A percentile compares a stretch with the other conserved stretches of the same genome.
These are phyloP conservation scores for Allantophomopsis cytisporea DNA, from an alignment of 2,329 filamentous ascomycete genomes.

Conservation along the genomic window DNA sequence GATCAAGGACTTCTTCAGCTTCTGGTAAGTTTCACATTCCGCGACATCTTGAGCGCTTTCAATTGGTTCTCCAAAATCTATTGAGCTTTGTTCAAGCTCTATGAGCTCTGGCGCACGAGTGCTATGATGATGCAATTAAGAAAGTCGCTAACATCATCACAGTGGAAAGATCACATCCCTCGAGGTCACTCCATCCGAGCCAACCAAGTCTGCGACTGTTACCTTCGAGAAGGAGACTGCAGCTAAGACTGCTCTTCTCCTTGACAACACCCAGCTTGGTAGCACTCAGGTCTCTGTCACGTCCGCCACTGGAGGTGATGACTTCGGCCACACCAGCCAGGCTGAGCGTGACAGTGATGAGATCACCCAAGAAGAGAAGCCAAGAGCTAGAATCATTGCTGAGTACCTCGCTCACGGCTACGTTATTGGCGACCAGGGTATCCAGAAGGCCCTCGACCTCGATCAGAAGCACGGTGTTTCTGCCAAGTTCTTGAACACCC, in stretches of 20 bases:
- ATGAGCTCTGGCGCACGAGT: neutral
- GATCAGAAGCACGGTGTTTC: conserved; percentile 85
- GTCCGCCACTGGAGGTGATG: conserved; percentile 47
- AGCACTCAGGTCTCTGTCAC: conserved; percentile 69
- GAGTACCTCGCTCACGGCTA: conserved; percentile 97
- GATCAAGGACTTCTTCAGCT: conserved; percentile 94
- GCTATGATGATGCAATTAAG: neutral
- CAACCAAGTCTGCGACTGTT: conserved; percentile 75
- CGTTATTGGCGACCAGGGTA: conserved; percentile 54
- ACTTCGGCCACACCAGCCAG: conserved; percentile 41
- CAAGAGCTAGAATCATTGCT: conserved; percentile 80
- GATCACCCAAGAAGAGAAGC: conserved; percentile 93
- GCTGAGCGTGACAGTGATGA: conserved; percentile 47
- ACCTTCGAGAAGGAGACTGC: conserved; percentile 95
- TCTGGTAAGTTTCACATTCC: conserved; percentile 48
- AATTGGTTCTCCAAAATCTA: no score
- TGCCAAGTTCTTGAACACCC: conserved; percentile 61
- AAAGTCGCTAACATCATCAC: neutral
- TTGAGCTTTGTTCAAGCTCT: no score
- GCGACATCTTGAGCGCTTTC: neutral
- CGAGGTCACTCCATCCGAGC: conserved; percentile 54
- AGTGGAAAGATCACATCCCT: conserved; percentile 81
- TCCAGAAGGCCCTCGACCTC: conserved; percentile 73
- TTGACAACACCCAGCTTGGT: conserved; percentile 93
- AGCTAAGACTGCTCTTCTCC: conserved; percentile 88